Evolutionary conservation across 192 early-diverging fungal genomes (phyloP), one percentile per base, ranked within the genome.

Genomic region (Rhizophagus sp.): DNA sequence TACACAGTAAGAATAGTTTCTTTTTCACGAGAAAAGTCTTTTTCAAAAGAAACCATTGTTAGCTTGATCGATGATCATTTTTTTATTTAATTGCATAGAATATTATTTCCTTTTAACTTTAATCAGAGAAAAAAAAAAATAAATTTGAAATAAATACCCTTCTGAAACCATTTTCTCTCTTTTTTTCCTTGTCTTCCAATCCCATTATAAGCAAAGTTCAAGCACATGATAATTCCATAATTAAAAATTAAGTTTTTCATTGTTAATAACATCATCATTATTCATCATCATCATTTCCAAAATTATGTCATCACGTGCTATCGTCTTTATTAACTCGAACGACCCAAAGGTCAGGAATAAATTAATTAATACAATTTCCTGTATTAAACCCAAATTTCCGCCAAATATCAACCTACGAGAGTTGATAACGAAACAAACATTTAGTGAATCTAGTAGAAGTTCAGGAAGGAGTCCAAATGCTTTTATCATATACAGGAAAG

Each of bases 401-500:
- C 52, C 52, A 6, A 57, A 22, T 5, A 57, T 57, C 17, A 6
- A 57, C 5, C 22, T 57, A 7, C 1, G 15, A 6, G 52, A 22
- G 6, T 57, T 57, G 19, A 57, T 57, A 1, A 1, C 52, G 0
- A 57, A 57, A 5, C 52, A 57, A 57, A 17, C 19, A 4, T 57
- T 7, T 11, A 1, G 19, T 1, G 52, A 57, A 22, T 22, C 52
- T 6, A 57, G 19, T 57, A 22, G 6, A n/a, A 74, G 19, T 41
- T 47, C 73, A 0, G 27, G 44, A 1, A 2, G 50, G 6, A 27
- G 50, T 0, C 75, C 75, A 5, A 77, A 77, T 27, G 75, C 75
- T 11, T 77, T 77, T 27, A 77, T 77, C 24, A 62, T 77, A 1
- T 77, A 77, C 24, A n/a, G 75, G 2, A 62, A 66, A 2, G 41